phyloP scores from a whole-genome alignment of 441 rosid genomes.

The Macaranga tanarius region DNA sequence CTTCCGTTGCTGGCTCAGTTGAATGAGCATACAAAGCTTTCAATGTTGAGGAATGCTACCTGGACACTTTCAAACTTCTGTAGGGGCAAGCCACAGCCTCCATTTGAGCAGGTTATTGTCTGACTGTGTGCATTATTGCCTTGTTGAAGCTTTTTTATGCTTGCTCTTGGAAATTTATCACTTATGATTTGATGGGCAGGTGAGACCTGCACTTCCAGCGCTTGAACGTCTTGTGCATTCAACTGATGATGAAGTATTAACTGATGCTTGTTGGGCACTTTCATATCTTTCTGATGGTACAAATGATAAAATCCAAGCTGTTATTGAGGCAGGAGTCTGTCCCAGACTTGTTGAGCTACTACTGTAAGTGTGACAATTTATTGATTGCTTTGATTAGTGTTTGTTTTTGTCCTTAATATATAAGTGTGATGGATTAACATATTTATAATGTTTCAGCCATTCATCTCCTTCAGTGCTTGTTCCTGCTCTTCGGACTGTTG shows the following conservation, averaged over 20 bases:
- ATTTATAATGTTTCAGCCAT: slow-evolving; percentile 41
- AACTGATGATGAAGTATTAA: slow-evolving; percentile 73
- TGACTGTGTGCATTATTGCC: neutral
- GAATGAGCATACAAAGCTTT: slow-evolving; percentile 69
- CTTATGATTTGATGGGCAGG: slow-evolving; percentile 33
- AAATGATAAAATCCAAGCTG: slow-evolving; percentile 77
- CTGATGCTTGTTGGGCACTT: slow-evolving; percentile 82
- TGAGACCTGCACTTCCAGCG: slow-evolving; percentile 69
- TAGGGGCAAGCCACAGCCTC: slow-evolving; percentile 79
- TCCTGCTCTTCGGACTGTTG: slow-evolving; percentile 76
- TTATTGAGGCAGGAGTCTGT: slow-evolving; percentile 66
- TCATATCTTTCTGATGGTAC: slow-evolving; percentile 85
- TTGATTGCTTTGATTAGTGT: neutral
- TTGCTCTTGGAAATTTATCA: neutral
- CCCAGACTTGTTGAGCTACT: slow-evolving; percentile 63
- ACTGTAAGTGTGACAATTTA: slow-evolving; percentile 38
- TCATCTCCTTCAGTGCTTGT: slow-evolving; percentile 69
- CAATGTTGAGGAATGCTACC: slow-evolving; percentile 84
- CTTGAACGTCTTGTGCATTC: slow-evolving; percentile 60
- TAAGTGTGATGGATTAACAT: slow-evolving; percentile 1
- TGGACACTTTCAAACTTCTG: slow-evolving; percentile 87
- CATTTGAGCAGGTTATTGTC: slow-evolving; percentile 57
- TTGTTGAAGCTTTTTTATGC: neutral
- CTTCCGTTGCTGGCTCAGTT: slow-evolving; percentile 54
- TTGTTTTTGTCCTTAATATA: neutral